These are phyloP conservation scores for Zymoseptoria brevis DNA, from an alignment of 2,329 filamentous ascomycete species.

Conservation along the genomic window DNA sequence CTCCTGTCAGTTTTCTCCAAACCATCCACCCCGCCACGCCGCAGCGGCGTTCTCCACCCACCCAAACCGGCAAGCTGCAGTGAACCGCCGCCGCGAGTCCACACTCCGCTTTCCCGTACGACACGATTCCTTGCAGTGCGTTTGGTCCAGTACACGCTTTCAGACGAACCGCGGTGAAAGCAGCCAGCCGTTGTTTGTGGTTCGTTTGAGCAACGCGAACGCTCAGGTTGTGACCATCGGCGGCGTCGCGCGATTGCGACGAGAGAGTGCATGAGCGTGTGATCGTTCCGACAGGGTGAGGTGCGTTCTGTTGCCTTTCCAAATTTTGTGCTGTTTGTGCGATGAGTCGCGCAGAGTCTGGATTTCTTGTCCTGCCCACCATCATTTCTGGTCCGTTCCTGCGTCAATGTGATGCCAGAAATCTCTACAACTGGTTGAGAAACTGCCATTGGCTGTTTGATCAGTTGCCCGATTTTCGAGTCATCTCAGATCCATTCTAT, in stretches of 20 bases:
- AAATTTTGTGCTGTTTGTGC: background rate
- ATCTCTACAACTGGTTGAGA: background rate
- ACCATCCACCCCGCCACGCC: background rate
- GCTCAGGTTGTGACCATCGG: background rate
- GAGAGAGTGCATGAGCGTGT: background rate
- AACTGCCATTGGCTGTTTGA: no score
- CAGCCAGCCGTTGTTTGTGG: background rate
- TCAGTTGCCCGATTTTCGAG: no score
- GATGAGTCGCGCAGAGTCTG: background rate
- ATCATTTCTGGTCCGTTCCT: background rate
- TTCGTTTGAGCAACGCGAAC: background rate
- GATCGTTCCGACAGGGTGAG: background rate
- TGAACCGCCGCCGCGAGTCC: background rate
- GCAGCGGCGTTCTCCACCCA: background rate
- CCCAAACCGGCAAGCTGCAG: background rate
- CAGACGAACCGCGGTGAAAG: background rate
- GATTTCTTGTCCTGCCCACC: background rate
- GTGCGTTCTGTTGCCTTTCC: background rate
- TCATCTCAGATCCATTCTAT: no score
- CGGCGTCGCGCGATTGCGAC: background rate
- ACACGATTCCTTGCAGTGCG: background rate
- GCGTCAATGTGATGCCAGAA: background rate
- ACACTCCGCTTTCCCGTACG: background rate
- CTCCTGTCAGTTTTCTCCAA: background rate
- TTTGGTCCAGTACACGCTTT: background rate